A percentile compares a stretch with the other conserved stretches of the same genome.
Conservation (phyloP, 2,329 filamentous ascomycete genomes). For the Periconia sp. region DNA sequence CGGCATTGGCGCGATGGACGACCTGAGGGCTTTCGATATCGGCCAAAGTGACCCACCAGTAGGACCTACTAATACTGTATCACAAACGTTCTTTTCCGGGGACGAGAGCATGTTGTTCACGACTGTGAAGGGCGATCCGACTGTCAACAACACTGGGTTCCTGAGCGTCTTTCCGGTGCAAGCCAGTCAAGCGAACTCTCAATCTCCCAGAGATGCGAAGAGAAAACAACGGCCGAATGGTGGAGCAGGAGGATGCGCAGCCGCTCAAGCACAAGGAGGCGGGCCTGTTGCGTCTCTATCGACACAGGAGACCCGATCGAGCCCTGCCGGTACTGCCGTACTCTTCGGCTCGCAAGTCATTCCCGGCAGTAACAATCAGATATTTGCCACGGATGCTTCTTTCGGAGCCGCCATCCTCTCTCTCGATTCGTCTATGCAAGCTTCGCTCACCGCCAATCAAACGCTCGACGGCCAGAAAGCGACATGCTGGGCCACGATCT, state of each 20-base stretch:
- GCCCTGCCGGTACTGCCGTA: slow-evolving; percentile 62
- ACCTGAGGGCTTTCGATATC: slow-evolving; percentile 53
- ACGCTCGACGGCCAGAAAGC: slow-evolving; percentile 61
- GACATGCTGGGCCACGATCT: slow-evolving; percentile 65
- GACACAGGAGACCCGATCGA: slow-evolving; percentile 39
- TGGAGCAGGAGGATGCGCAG: neutral
- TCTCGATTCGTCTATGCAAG: slow-evolving; percentile 43
- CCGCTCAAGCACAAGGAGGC: neutral
- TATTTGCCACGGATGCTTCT: slow-evolving; percentile 65
- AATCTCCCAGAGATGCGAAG: too few relatives aligned
- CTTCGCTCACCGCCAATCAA: slow-evolving; percentile 42
- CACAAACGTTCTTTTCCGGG: slow-evolving; percentile 64
- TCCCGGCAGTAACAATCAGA: slow-evolving; percentile 45
- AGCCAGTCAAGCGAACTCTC: too few relatives aligned
- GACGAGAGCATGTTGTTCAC: slow-evolving; percentile 61
- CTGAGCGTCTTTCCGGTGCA: slow-evolving; percentile 60
- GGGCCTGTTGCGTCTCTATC: slow-evolving; percentile 19
- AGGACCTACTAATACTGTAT: slow-evolving; percentile 65
- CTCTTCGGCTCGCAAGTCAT: slow-evolving; percentile 62
- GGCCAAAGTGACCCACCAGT: slow-evolving; percentile 64
- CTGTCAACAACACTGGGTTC: slow-evolving; percentile 63
- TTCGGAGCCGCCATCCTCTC: slow-evolving; percentile 62
- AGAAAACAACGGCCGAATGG: too few relatives aligned
- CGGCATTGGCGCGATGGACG: slow-evolving; percentile 43
- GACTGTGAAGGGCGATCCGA: slow-evolving; percentile 66